These are phyloP conservation scores for Penicillium polonicum DNA, from an alignment of 2,329 filamentous ascomycete genomes.

Conservation along the genomic window DNA sequence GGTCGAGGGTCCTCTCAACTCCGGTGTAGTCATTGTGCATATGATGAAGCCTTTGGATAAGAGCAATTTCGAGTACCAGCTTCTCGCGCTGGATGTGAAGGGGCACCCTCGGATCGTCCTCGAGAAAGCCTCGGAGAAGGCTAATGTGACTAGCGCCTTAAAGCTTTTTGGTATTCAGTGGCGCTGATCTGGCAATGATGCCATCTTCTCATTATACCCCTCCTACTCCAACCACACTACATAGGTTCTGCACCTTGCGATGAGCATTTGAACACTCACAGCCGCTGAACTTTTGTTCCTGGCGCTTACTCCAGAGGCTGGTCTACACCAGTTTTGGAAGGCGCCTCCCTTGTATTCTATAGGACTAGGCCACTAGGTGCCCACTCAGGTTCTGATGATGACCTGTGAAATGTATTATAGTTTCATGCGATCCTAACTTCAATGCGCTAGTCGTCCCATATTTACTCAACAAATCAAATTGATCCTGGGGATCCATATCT, in stretches of 20 bases:
- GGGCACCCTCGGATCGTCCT: conserved; percentile 54
- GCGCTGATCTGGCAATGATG: conserved; percentile 30
- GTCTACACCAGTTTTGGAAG: background rate
- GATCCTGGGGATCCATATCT: background rate
- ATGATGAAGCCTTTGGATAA: conserved; percentile 67
- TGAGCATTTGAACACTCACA: background rate
- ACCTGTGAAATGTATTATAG: conserved; percentile 23
- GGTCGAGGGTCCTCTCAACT: conserved; percentile 74
- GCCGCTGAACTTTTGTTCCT: background rate
- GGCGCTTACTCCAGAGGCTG: background rate
- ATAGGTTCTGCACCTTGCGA: background rate
- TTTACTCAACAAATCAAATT: background rate
- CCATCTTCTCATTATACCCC: conserved; percentile 4
- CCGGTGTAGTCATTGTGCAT: conserved; percentile 73
- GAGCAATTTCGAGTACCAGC: conserved; percentile 72
- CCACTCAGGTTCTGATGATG: conserved; percentile 2
- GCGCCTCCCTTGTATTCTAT: conserved; percentile 14
- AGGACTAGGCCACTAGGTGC: background rate
- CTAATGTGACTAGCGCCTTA: conserved; percentile 44
- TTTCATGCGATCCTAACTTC: background rate
- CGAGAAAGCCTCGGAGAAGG: conserved; percentile 45
- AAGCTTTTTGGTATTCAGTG: conserved; percentile 53
- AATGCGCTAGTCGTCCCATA: background rate
- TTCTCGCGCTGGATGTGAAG: conserved; percentile 76
- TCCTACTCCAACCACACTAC: background rate